Base-by-base conservation (phyloP, 2,329 filamentous ascomycete genomes). In the Elsinoe batatas region DNA sequence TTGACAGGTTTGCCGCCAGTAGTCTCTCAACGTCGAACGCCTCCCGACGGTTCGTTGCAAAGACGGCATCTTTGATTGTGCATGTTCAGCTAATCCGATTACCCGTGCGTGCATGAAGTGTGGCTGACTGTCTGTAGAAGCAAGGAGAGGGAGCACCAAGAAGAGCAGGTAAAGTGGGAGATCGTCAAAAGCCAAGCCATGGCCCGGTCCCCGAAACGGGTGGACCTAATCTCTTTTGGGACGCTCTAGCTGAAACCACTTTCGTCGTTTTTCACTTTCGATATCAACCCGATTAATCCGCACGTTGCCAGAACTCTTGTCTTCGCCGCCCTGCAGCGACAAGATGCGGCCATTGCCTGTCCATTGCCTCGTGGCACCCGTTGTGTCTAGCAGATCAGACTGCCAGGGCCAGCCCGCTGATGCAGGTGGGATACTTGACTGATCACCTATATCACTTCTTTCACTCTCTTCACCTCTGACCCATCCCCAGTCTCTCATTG, bases 351-450 rank as follows among this genome's bases (percentile, higher is more conserved):
- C 51, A 36, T 44, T 44, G 53, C 53, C 53, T 47, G 17, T 17
- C 22, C 51, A 36, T 44, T 44, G 53, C 53, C 53, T 55, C 53
- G 53, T 55, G 53, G 53, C 53, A 47, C 53, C 53, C 53, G 53
- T 55, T 55, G 40, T 47, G 53, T 55, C 53, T 55, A 55, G 53
- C 40, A 55, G 53, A 47, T 22, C 36, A 33, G 32, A 55, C 53
- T 47, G 13, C 36, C 42, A 33, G n/a, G 38, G 17, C 40, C 42
- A 44, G 36, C 26, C 18, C n/a, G 20, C 36, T 30, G 26, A 30
- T 30, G 26, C 38, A 54, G 40, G 20, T 17, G n/a, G 17, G 20
- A 13, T n/a, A 12, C 38, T 13, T 22, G 20, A 15, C 30, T 47
- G 32, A 36, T 44, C 53, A 33, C 8, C 30, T 55, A 55, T 55